phyloP scores from a whole-genome alignment of 306 rosid species.

The Mucuna pruriens region DNA sequence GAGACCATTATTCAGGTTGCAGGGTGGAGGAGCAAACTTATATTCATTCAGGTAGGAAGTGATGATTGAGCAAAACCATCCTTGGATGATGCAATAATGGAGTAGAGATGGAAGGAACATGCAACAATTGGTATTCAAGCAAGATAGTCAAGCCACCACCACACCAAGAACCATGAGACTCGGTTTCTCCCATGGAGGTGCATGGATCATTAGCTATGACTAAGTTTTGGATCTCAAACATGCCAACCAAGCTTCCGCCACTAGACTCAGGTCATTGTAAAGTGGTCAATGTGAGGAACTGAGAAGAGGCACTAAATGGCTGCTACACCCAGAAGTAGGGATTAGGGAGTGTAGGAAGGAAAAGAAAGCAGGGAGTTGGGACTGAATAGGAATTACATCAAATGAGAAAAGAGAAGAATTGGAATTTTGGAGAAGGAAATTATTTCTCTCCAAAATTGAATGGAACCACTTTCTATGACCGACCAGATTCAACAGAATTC shows the following conservation, averaged over 20 bases:
- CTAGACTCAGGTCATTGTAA: not conserved
- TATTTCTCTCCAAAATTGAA: not conserved
- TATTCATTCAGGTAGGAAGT: not conserved
- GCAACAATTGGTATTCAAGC: not conserved
- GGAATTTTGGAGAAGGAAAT: not conserved
- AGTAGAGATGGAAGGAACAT: not conserved
- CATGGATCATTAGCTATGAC: not conserved
- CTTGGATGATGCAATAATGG: not conserved
- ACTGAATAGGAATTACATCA: not conserved
- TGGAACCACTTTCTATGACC: not conserved
- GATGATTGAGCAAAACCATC: not conserved
- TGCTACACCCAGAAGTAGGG: not conserved
- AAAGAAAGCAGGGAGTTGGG: not conserved
- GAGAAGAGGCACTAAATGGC: not conserved
- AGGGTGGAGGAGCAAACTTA: not conserved
- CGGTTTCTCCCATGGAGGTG: not conserved
- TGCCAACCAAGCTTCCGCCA: not conserved
- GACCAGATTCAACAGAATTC: not conserved
- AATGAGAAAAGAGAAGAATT: not conserved
- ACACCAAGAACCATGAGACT: not conserved
- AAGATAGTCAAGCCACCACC: not conserved
- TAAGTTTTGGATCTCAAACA: not conserved
- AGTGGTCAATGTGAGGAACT: not conserved
- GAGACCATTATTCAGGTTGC: not conserved
- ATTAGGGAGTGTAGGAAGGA: not conserved